Conservation (phyloP, 2,329 filamentous ascomycete species). For the Claviceps paspali region DNA sequence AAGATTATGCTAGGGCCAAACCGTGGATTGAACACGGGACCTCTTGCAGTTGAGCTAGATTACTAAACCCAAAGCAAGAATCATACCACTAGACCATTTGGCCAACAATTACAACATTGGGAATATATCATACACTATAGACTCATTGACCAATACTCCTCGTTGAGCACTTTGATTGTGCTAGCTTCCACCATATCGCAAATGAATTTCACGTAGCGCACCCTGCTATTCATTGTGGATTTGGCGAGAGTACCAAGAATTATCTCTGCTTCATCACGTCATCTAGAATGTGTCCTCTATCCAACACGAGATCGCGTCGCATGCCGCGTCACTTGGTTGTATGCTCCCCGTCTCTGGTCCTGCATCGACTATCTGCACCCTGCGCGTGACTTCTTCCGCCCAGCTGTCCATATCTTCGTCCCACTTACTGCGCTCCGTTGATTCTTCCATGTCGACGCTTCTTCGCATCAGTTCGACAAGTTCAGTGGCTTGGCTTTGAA, state of each 20-base stretch:
- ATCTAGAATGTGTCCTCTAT: slow-evolving; percentile 8
- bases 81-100: slow-evolving; percentile 21
- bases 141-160: too few relatives aligned
- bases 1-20: slow-evolving; percentile 11
- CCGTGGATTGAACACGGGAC: slow-evolving; percentile 20
- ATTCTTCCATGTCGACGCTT: slow-evolving; percentile 31
- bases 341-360: slow-evolving; percentile 15
- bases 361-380: slow-evolving; percentile 24
- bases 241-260: too few relatives aligned
- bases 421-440: slow-evolving; percentile 26
- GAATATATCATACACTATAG: too few relatives aligned
- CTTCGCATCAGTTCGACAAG: slow-evolving; percentile 32
- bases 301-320: slow-evolving; percentile 17
- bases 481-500: slow-evolving; percentile 30
- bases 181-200: too few relatives aligned
- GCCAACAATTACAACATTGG: slow-evolving; percentile 1
- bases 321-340: slow-evolving; percentile 14
- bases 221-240: too few relatives aligned
- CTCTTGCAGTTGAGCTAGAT: slow-evolving; percentile 13
- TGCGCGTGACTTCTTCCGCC: slow-evolving; percentile 18
- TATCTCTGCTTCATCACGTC: too few relatives aligned
- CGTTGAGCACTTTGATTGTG: too few relatives aligned
- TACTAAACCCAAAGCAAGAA: slow-evolving; percentile 17
- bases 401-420: slow-evolving; percentile 22
- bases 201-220: too few relatives aligned